Percentiles rank a stretch among this genome's conserved stretches.
These are phyloP conservation scores for Neoarthrinium moseri DNA, from an alignment of 2,329 filamentous ascomycete genomes.

Conservation along the genomic window DNA sequence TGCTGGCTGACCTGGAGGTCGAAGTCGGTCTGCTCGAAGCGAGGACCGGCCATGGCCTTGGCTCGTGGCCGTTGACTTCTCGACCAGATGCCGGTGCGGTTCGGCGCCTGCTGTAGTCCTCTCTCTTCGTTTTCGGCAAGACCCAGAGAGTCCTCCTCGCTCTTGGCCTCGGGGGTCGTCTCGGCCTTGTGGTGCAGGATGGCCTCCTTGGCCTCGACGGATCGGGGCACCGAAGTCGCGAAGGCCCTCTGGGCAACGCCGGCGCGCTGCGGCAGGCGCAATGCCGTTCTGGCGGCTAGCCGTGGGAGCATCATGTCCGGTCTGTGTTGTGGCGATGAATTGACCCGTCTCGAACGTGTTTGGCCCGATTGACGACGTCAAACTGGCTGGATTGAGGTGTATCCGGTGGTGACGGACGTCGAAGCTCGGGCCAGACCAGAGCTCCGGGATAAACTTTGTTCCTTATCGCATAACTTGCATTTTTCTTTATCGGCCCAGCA, in stretches of 20 bases:
- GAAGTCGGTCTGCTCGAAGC: constrained; percentile 97
- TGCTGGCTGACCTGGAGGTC: constrained; percentile 79
- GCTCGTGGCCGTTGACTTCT: constrained; percentile 78
- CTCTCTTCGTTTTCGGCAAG: constrained; percentile 44
- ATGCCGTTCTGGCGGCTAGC: constrained; percentile 36
- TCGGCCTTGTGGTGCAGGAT: constrained; percentile 37
- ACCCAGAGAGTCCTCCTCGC: constrained; percentile 37
- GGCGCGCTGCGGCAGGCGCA: constrained; percentile 42
- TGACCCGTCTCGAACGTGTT: constrained; percentile 15
- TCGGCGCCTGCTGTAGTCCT: constrained; percentile 73
- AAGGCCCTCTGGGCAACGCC: constrained; percentile 47
- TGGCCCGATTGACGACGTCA: constrained; percentile 11
- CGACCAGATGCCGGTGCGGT: constrained; percentile 79
- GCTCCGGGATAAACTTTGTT: constrained; percentile 9
- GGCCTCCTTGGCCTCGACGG: constrained; percentile 35
- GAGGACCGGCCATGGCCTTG: constrained; percentile 85
- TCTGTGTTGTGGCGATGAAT: constrained; percentile 43
- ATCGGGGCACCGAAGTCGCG: constrained; percentile 41
- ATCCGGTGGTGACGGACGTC: neutral
- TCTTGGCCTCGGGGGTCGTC: constrained; percentile 40
- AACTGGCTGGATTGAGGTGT: constrained; percentile 6
- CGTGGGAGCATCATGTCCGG: constrained; percentile 51
- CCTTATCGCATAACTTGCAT: constrained; percentile 4
- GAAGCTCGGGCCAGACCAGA: neutral
- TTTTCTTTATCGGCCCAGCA: neutral